Conservation (phyloP, 345 rosid species). For the Cardamine occulta region DNA sequence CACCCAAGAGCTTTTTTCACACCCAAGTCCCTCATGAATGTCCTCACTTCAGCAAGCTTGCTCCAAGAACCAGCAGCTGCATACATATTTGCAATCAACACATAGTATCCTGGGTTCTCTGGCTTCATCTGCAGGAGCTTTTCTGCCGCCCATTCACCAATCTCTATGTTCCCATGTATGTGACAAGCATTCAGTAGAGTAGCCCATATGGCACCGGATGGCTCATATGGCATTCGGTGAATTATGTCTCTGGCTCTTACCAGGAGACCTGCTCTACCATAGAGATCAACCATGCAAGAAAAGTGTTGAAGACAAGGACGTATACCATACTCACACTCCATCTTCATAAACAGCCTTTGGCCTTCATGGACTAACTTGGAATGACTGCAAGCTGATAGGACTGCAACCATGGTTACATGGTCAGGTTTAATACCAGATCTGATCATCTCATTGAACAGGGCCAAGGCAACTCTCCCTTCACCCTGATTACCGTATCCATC, state of each 20-base stretch:
- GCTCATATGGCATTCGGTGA: conserved; percentile 58
- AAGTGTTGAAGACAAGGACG: conserved; percentile 62
- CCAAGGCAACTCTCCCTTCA: conserved; percentile 56
- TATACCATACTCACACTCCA: conserved; percentile 51
- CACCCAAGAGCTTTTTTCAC: conserved; percentile 76
- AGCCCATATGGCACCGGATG: conserved; percentile 71
- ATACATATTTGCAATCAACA: conserved; percentile 72
- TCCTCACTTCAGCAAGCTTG: conserved; percentile 70
- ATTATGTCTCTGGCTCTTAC: conserved; percentile 57
- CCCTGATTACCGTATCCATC: conserved; percentile 78
- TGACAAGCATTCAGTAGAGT: conserved; percentile 71
- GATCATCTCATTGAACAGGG: conserved; percentile 65
- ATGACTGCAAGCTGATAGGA: conserved; percentile 88
- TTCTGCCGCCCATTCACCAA: conserved; percentile 87
- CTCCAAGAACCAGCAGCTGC: conserved; percentile 74
- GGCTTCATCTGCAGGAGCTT: conserved; percentile 63
- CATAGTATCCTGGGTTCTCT: conserved; percentile 70
- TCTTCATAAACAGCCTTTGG: conserved; percentile 52
- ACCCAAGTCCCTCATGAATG: conserved; percentile 67
- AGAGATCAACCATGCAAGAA: conserved; percentile 81
- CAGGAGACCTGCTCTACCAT: conserved; percentile 74
- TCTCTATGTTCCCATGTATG: conserved; percentile 56
- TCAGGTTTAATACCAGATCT: conserved; percentile 60
- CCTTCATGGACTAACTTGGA: conserved; percentile 71
- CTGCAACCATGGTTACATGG: conserved; percentile 79